Evolutionary conservation across 805 yeast species (phyloP).

Genomic region (Naumovozyma baii): DNA sequence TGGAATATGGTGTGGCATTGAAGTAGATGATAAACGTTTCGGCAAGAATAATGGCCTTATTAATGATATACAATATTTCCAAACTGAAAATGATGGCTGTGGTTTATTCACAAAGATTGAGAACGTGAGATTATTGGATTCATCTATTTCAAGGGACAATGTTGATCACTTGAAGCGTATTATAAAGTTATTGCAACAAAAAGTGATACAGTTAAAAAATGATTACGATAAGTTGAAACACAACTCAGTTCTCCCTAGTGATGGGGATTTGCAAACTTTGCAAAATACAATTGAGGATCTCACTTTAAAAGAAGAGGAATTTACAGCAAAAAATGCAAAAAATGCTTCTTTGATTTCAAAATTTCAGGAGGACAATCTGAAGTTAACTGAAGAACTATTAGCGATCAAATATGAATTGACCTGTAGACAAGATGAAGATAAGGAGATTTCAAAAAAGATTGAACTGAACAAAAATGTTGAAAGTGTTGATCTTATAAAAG

Average conservation of each 20-base stretch:
- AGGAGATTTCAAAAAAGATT: constrained; percentile 9
- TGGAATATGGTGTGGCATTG: constrained; percentile 76
- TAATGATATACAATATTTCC: constrained; percentile 49
- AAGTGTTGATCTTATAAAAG: background rate
- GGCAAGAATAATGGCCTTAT: constrained; percentile 80
- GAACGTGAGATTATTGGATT: constrained; percentile 1
- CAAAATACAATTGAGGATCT: constrained; percentile 13
- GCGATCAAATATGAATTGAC: constrained; percentile 26
- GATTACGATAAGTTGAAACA: constrained; percentile 19
- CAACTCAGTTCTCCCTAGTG: background rate
- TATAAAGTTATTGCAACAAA: constrained; percentile 38
- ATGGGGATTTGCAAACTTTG: background rate
- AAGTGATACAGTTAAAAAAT: constrained; percentile 26
- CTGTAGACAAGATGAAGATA: constrained; percentile 4
- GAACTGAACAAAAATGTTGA: constrained; percentile 2
- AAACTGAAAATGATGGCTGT: constrained; percentile 26
- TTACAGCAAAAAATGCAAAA: constrained; percentile 19
- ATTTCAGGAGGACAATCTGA: constrained; percentile 38
- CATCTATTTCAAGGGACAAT: background rate
- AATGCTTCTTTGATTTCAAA: constrained; percentile 30
- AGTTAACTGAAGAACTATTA: constrained; percentile 30
- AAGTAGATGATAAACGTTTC: constrained; percentile 51
- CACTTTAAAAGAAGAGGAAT: constrained; percentile 7
- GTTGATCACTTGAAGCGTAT: constrained; percentile 21
- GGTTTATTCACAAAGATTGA: constrained; percentile 5